Evolutionary conservation across 2,329 filamentous ascomycete species (phyloP), one percentile per base, ranked within the genome.

Genomic region (Colletotrichum simmondsii): DNA sequence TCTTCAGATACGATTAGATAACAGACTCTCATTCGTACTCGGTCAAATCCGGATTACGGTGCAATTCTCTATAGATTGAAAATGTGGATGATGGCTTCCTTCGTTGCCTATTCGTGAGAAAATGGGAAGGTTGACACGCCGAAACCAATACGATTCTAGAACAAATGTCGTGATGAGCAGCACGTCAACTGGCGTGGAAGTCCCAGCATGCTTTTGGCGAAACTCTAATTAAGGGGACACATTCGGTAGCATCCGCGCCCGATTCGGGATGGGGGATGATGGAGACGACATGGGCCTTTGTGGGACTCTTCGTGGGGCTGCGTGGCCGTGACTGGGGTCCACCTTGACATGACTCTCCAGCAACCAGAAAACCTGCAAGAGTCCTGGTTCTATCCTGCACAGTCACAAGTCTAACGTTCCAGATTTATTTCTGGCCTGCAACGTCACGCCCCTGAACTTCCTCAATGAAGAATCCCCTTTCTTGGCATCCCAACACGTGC

Each of bases 151-250:
- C 5, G 11, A 58, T 49, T 57, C 35, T 8, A 52, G n/a, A 57
- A 26, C 49, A 10, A 28, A 53, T 24, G 30, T 63, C 19, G 58
- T 56, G 49, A 32, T 42, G 24, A 26, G 46, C 22, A 54, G 30
- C 52, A 49, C 58, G 1, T 57, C 19, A 59, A 26, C 35, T 22
- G 19, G 6, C 49, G 16, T 8, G 69, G 69, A 72, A 11, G 1
- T 37, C 16, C 52, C 2, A 22, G 52, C 59, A 22, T 64, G 52
- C 16, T 22, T 58, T 35, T 57, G 11, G 65, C 19, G 32, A 64
- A 69, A 60, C 65, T 12, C 32, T 69, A 64, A 64, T 64, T 54
- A 68, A 65, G 56, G 65, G 69, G 65, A 22, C 14, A 26, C 46
- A 4, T 28, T 3, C 69, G 59, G 58, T 64, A 68, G 69, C 65